phyloP scores from a whole-genome alignment of 2,329 filamentous ascomycete genomes.

The Metarhizium guizhouense region DNA sequence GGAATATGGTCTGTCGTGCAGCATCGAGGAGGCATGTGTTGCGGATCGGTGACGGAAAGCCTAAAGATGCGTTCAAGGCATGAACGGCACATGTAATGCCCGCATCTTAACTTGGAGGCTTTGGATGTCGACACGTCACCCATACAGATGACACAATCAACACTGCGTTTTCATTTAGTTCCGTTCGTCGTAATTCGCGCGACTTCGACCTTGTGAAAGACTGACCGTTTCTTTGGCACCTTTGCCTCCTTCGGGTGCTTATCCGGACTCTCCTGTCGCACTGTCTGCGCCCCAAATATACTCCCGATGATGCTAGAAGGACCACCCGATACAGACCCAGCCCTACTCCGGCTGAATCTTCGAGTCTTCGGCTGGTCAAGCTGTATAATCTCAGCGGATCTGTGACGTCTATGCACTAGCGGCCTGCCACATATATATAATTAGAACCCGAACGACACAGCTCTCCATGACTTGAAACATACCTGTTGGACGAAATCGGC shows the following conservation, averaged over 20 bases:
- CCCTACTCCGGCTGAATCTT: slow-evolving; percentile 10
- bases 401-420: slow-evolving; percentile 7
- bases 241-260: slow-evolving; percentile 10
- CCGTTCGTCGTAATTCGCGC: neutral
- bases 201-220: neutral
- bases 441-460: neutral
- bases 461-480: neutral
- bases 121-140: slow-evolving; percentile 56
- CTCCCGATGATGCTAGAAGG: slow-evolving; percentile 18
- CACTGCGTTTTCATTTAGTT: slow-evolving; percentile 30
- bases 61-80: slow-evolving; percentile 70
- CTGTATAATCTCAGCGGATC: slow-evolving; percentile 11
- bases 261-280: slow-evolving; percentile 18
- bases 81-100: slow-evolving; percentile 70
- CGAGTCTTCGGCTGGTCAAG: slow-evolving; percentile 7
- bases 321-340: slow-evolving; percentile 9
- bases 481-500: slow-evolving; percentile 24
- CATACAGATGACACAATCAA: slow-evolving; percentile 65
- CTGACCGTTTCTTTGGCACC: slow-evolving; percentile 13
- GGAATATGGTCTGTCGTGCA: slow-evolving; percentile 67
- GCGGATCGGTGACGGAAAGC: slow-evolving; percentile 65
- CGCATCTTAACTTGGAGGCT: slow-evolving; percentile 65
- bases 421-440: slow-evolving; percentile 4
- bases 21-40: slow-evolving; percentile 78
- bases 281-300: slow-evolving; percentile 16